These are phyloP conservation scores for Solanum piurae DNA, from an alignment of 257 asterid genomes.

Conservation along the genomic window DNA sequence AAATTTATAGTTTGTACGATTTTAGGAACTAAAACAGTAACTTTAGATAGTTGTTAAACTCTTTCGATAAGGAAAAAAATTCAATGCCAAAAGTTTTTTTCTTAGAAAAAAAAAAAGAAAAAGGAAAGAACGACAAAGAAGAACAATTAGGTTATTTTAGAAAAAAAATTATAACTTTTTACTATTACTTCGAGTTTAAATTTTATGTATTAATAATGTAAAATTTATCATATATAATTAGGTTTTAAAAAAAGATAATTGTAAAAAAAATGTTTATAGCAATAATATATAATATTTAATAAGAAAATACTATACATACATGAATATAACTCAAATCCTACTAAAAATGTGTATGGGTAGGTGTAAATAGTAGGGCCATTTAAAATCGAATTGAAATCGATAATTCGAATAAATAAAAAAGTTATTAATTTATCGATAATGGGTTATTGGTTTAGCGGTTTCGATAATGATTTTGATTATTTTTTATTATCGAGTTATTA, in stretches of 20 bases:
- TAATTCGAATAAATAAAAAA: no score
- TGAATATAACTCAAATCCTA: background rate
- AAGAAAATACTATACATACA: background rate
- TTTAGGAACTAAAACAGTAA: background rate
- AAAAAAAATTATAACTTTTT: background rate
- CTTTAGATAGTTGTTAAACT: background rate
- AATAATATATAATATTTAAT: background rate
- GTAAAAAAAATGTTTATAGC: background rate
- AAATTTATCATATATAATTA: background rate
- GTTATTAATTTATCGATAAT: no score
- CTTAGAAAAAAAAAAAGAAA: fast-evolving
- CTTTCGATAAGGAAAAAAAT: background rate
- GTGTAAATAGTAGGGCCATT: background rate
- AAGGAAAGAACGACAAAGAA: background rate
- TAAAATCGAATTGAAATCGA: no score
- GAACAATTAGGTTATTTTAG: background rate
- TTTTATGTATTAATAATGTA: background rate
- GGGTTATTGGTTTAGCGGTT: no score
- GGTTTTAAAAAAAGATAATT: background rate
- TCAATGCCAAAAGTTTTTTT: background rate
- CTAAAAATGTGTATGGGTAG: background rate
- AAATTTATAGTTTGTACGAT: background rate
- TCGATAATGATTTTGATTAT: no score
- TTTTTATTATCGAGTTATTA: no score
- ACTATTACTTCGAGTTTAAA: background rate